Evolutionary conservation across 208 protist species (phyloP).

Genomic region (Phytomonas sp.): DNA sequence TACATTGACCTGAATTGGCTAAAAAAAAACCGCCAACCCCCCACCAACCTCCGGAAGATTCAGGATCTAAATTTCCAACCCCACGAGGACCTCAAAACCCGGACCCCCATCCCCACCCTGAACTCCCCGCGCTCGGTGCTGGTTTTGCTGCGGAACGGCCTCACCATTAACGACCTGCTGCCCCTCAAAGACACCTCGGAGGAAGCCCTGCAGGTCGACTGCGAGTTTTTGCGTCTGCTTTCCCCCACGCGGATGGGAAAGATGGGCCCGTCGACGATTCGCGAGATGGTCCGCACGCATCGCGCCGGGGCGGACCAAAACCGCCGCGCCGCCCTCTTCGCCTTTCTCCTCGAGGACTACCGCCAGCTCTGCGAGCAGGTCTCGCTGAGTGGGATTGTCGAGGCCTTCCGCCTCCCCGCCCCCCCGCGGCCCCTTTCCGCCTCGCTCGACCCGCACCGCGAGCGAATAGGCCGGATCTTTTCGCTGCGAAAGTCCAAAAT

Average conservation of each 20-base stretch:
- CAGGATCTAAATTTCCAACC: neutral
- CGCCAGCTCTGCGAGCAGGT: constrained; percentile 30
- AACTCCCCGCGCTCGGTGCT: constrained; percentile 81
- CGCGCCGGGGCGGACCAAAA: constrained; percentile 23
- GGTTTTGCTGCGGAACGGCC: constrained; percentile 63
- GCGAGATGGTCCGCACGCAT: constrained; percentile 29
- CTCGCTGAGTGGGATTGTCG: constrained; percentile 36
- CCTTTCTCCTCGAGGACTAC: constrained; percentile 43
- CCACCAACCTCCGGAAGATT: constrained; percentile 24
- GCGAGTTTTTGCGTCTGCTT: neutral
- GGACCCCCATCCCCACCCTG: constrained; percentile 13
- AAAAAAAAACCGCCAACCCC: constrained; percentile 20
- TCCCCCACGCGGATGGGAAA: too few relatives aligned
- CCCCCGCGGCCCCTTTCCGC: constrained; percentile 20
- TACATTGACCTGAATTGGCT: constrained; percentile 70
- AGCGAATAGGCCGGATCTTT: constrained; percentile 41
- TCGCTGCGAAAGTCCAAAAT: constrained; percentile 45
- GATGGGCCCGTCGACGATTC: constrained; percentile 11
- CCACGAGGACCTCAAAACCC: neutral
- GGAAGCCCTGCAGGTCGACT: constrained; percentile 11
- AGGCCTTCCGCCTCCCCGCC: constrained; percentile 12
- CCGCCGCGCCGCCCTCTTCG: constrained; percentile 21
- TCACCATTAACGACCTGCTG: constrained; percentile 38
- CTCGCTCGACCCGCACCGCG: constrained; percentile 33
- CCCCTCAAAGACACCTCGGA: neutral